These are phyloP conservation scores for Claviceps sp. DNA, from an alignment of 2,329 filamentous ascomycete genomes.

Conservation along the genomic window DNA sequence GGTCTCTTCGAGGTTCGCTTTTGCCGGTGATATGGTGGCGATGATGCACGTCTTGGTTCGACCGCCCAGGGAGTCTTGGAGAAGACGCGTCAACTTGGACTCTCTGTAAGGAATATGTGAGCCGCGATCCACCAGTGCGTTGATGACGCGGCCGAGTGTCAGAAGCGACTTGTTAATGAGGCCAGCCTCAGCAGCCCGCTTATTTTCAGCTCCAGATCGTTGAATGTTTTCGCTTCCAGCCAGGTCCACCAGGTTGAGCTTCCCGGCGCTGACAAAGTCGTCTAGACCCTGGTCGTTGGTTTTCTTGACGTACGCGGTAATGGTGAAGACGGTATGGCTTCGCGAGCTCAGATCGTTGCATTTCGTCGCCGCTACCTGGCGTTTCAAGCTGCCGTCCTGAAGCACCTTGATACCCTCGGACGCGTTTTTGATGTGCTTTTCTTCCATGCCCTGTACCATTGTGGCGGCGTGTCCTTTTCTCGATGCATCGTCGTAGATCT, in stretches of 20 bases:
- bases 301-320: slow-evolving; percentile 81
- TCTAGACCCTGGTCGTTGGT: slow-evolving; percentile 71
- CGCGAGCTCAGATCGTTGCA: slow-evolving; percentile 96
- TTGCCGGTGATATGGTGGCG: slow-evolving; percentile 86
- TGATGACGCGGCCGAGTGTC: slow-evolving; percentile 91
- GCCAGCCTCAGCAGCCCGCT: slow-evolving; percentile 87
- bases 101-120: slow-evolving; percentile 85
- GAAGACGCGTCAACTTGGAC: slow-evolving; percentile 84
- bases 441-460: slow-evolving; percentile 94
- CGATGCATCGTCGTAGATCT: slow-evolving; percentile 85
- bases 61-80: slow-evolving; percentile 94
- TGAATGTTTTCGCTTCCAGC: slow-evolving; percentile 97
- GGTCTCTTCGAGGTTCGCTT: slow-evolving; percentile 92
- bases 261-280: slow-evolving; percentile 80
- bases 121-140: slow-evolving; percentile 82
- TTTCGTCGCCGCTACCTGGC: slow-evolving; percentile 98
- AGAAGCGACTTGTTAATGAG: slow-evolving; percentile 96
- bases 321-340: slow-evolving; percentile 94
- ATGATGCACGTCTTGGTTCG: slow-evolving; percentile 98
- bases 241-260: slow-evolving; percentile 91
- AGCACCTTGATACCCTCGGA: slow-evolving; percentile 78
- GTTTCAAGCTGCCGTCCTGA: slow-evolving; percentile 78
- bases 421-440: slow-evolving; percentile 79
- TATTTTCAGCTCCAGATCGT: slow-evolving; percentile 93
- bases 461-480: slow-evolving; percentile 77